Percentiles rank a stretch among this genome's conserved stretches.
These are phyloP conservation scores for Aaosphaeria pasadenensis DNA, from an alignment of 2,329 filamentous ascomycete genomes.

Conservation along the genomic window DNA sequence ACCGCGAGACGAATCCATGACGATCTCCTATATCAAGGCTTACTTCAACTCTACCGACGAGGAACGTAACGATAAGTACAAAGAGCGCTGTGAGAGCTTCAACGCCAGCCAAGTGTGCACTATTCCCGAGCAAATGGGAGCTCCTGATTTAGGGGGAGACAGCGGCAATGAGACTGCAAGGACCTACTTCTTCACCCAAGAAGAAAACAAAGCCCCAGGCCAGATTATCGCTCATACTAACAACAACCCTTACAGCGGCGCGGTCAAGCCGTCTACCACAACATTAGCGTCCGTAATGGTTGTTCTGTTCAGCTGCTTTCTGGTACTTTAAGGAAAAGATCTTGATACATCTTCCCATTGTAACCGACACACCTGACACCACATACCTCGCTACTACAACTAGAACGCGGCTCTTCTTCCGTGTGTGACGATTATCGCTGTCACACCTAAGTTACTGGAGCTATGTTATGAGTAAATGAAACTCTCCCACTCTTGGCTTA, in stretches of 20 bases:
- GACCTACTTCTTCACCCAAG: slow-evolving; percentile 36
- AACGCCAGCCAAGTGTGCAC: slow-evolving; percentile 28
- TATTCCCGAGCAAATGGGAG: slow-evolving; percentile 29
- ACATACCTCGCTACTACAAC: background rate
- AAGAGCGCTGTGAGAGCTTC: slow-evolving; percentile 25
- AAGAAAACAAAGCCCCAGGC: slow-evolving; percentile 20
- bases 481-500: background rate
- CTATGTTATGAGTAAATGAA: background rate
- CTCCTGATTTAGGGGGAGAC: slow-evolving; percentile 23
- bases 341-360: background rate
- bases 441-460: background rate
- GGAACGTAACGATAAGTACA: slow-evolving; percentile 25
- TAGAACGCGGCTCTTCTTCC: background rate
- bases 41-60: slow-evolving; percentile 71
- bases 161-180: slow-evolving; percentile 21
- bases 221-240: slow-evolving; percentile 22
- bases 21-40: slow-evolving; percentile 68
- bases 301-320: slow-evolving; percentile 23
- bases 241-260: slow-evolving; percentile 7
- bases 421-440: background rate
- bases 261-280: slow-evolving; percentile 11
- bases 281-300: slow-evolving; percentile 20
- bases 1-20: slow-evolving; percentile 57
- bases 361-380: background rate
- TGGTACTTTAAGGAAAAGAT: slow-evolving; percentile 12